phyloP scores from a whole-genome alignment of 2,329 filamentous ascomycete species.

The Colletotrichum spaethianum region DNA sequence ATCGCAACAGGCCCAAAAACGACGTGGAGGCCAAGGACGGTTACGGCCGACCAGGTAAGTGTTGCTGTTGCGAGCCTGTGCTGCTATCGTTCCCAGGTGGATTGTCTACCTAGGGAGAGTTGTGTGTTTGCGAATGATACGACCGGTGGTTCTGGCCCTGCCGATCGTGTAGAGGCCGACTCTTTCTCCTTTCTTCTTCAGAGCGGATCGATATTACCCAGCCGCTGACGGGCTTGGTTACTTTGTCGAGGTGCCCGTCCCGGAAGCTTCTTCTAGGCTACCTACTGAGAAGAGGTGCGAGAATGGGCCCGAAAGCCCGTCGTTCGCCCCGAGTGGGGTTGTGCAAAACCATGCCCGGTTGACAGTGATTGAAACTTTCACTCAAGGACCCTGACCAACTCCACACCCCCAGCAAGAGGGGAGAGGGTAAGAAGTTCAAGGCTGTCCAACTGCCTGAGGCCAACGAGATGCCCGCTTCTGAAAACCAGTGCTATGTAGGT shows the following conservation, averaged over 20 bases:
- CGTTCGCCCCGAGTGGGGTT: conserved; percentile 2
- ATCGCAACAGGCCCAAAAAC: conserved; percentile 2
- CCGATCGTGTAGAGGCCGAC: not conserved
- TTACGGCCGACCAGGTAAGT: not conserved
- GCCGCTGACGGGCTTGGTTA: not conserved
- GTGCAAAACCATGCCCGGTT: not conserved
- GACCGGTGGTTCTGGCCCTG: not conserved
- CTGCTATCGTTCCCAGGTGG: not conserved
- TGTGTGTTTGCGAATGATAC: not conserved
- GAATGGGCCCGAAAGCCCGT: not conserved
- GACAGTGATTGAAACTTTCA: not conserved
- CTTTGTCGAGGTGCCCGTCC: not conserved
- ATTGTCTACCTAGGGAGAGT: not conserved
- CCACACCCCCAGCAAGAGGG: not conserved
- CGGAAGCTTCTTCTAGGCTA: not conserved
- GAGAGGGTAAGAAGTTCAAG: not conserved
- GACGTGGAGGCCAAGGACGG: conserved; percentile 3
- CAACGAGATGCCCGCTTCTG: not conserved
- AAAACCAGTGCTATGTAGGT: too few species aligned
- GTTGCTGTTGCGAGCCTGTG: not conserved
- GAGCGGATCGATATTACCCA: not conserved
- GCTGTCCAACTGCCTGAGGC: conserved; percentile 10
- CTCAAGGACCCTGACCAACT: conserved; percentile 4
- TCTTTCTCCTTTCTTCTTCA: not conserved
- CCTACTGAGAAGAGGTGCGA: not conserved